Evolutionary conservation across 2,329 filamentous ascomycete species (phyloP).

Genomic region (Penicillium hesseltinei): DNA sequence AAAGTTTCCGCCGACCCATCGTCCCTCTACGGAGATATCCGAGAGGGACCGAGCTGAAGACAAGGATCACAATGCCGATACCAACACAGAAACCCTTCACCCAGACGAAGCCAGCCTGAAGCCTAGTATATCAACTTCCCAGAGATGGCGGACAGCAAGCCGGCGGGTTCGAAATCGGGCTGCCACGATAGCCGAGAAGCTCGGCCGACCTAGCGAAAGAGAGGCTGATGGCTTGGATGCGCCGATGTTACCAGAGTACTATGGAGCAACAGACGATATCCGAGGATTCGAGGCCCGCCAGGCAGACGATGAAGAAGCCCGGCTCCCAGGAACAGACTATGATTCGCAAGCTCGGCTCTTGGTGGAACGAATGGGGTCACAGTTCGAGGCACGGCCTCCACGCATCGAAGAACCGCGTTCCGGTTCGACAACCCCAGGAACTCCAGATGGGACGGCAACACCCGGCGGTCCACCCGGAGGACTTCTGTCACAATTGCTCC

Average conservation of each 20-base stretch:
- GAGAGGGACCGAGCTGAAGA: conserved; percentile 1
- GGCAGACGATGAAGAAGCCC: conserved; percentile 20
- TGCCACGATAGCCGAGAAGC: conserved; percentile 20
- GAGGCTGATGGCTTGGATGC: conserved; percentile 24
- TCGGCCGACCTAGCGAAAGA: conserved; percentile 24
- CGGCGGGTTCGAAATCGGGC: conserved; percentile 19
- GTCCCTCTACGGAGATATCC: conserved; percentile 4
- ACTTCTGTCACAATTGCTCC: conserved; percentile 67
- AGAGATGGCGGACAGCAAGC: conserved; percentile 23
- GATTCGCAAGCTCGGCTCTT: conserved; percentile 23
- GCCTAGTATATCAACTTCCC: conserved; percentile 5
- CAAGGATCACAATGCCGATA: background rate
- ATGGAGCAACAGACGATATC: conserved; percentile 26
- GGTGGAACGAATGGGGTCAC: conserved; percentile 19
- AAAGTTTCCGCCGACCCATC: conserved; percentile 5
- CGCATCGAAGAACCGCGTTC: conserved; percentile 14
- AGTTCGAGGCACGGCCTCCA: background rate
- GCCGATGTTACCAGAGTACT: conserved; percentile 21
- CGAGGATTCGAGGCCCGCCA: conserved; percentile 19
- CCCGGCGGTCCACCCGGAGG: conserved; percentile 42
- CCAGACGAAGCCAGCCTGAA: conserved; percentile 11
- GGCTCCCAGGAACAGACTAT: conserved; percentile 10
- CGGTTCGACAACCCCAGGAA: conserved; percentile 17
- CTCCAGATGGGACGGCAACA: conserved; percentile 15
- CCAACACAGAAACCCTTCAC: background rate